phyloP scores from a whole-genome alignment of 2,329 filamentous ascomycete species.

The Cadophora gregata region DNA sequence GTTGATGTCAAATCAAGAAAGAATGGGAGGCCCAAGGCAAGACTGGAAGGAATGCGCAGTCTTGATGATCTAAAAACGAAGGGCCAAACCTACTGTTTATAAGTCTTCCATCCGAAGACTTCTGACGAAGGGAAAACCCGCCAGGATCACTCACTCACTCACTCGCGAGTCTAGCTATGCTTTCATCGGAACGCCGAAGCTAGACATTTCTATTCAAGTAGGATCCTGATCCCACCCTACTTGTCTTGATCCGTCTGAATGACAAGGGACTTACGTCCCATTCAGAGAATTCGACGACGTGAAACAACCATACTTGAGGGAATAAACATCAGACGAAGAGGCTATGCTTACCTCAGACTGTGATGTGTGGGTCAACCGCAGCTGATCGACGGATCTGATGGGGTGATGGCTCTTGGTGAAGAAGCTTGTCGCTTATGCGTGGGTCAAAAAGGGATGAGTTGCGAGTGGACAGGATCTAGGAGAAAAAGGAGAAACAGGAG shows the following conservation, averaged over 20 bases:
- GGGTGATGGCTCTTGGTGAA: background rate
- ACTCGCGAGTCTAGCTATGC: background rate
- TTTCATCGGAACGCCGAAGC: background rate
- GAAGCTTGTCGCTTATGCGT: conserved; percentile 10
- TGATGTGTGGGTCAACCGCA: conserved; percentile 3
- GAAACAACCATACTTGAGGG: conserved; percentile 24
- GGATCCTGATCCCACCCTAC: background rate
- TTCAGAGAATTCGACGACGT: conserved; percentile 5
- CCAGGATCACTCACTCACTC: background rate
- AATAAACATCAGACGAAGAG: conserved; percentile 24
- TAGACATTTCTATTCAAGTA: conserved; percentile 5
- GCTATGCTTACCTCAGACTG: conserved; percentile 24
- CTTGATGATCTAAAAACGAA: conserved; percentile 17
- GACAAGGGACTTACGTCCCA: background rate
- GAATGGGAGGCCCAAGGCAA: conserved; percentile 8
- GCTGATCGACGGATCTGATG: conserved; percentile 19
- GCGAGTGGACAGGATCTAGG: conserved; percentile 9
- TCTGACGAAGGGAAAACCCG: background rate
- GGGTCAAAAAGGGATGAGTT: background rate
- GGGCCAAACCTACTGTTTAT: conserved; percentile 21
- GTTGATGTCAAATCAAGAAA: conserved; percentile 35
- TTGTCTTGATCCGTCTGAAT: background rate
- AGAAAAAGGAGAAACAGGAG: conserved; percentile 12
- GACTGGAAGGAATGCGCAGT: conserved; percentile 16
- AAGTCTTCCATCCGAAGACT: background rate